A percentile compares a stretch with the other conserved stretches of the same genome.
Conservation (phyloP, 2,329 filamentous ascomycete genomes). For the Cladosporium oxysporum region DNA sequence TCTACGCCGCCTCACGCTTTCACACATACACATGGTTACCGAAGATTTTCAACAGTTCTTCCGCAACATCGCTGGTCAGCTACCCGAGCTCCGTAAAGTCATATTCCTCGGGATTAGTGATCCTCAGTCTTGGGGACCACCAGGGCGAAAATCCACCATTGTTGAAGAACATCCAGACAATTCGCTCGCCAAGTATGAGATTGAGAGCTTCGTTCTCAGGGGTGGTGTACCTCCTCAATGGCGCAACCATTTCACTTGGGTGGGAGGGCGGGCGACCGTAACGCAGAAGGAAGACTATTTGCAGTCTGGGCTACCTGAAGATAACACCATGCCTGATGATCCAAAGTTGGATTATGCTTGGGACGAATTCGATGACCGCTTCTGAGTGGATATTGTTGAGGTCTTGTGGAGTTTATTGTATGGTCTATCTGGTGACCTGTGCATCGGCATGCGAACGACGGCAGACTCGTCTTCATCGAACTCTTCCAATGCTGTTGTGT, state of each 20-base stretch:
- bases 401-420: neutral
- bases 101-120: neutral
- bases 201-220: neutral
- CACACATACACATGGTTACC: neutral
- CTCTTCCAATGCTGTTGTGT: neutral
- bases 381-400: neutral
- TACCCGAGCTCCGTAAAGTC: neutral
- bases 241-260: neutral
- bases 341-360: neutral
- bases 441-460: neutral
- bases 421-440: neutral
- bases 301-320: neutral
- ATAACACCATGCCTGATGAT: neutral
- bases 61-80: neutral
- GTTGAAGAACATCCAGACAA: neutral
- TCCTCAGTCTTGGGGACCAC: neutral
- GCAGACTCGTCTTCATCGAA: neutral
- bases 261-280: neutral
- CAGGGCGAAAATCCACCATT: too few relatives aligned
- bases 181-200: neutral
- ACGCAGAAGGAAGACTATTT: neutral
- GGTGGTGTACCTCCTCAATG: neutral
- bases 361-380: neutral
- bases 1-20: neutral
- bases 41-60: neutral